These are phyloP conservation scores for Bombardia bombarda DNA, from an alignment of 495 filamentous ascomycete species.

Conservation along the genomic window DNA sequence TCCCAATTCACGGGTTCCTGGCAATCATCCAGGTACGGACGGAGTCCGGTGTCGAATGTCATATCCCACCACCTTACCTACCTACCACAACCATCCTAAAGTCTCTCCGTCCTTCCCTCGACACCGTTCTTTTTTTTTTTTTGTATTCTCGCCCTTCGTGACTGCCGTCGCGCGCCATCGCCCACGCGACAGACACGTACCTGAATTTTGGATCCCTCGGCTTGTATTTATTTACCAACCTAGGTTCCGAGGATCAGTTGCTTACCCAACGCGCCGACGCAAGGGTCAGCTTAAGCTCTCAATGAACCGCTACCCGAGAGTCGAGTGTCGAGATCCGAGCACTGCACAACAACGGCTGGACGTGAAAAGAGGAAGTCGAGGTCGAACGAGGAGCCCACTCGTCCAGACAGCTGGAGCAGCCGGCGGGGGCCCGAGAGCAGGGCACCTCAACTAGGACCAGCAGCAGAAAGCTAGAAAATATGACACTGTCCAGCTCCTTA, in stretches of 20 bases:
- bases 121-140: no score
- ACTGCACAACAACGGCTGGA: background rate
- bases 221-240: background rate
- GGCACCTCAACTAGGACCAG: background rate
- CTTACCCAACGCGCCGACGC: no score
- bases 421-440: background rate
- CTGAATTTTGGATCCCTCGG: no score
- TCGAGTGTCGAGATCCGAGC: conserved; percentile 3
- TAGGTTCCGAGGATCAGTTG: no score
- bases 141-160: no score
- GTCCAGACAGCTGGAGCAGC: background rate
- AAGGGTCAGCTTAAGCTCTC: no score
- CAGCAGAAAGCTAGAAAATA: background rate
- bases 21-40: no score
- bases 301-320: conserved; percentile 2
- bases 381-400: no score
- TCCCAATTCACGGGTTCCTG: no score
- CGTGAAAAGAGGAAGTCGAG: conserved; percentile 3
- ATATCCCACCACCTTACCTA: background rate
- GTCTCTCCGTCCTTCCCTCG: background rate
- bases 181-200: no score
- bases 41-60: no score
- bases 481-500: conserved; percentile 15
- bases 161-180: no score
- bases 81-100: background rate